Percentiles rank a stretch among this genome's conserved stretches.
phyloP scores from a whole-genome alignment of 495 filamentous ascomycete species.

The Friedmanniomyces simplex region DNA sequence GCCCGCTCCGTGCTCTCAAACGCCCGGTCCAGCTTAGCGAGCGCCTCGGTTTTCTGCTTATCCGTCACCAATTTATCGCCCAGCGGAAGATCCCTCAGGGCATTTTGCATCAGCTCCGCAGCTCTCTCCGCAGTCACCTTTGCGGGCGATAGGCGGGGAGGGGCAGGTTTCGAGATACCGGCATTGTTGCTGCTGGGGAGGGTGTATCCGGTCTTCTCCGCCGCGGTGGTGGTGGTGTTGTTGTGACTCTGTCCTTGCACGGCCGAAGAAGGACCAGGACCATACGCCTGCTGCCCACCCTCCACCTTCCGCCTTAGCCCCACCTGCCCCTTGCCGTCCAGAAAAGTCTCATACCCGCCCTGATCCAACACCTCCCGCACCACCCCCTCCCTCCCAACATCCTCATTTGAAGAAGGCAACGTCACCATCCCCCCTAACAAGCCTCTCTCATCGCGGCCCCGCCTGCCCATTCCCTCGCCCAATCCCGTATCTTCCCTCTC shows the following conservation, averaged over 20 bases:
- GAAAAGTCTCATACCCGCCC: conserved; percentile 34
- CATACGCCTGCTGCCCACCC: neutral
- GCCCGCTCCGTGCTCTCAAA: conserved; percentile 25
- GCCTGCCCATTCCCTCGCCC: neutral
- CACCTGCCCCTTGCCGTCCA: conserved; percentile 31
- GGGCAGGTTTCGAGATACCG: neutral
- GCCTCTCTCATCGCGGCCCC: neutral
- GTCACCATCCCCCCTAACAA: neutral
- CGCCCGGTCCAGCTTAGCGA: conserved; percentile 28
- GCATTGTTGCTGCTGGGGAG: neutral
- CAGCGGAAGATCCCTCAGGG: conserved; percentile 26
- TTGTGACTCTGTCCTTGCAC: neutral
- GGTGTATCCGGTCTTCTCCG: neutral
- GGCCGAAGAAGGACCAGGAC: neutral
- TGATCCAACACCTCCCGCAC: conserved; percentile 32
- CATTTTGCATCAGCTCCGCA: conserved; percentile 28
- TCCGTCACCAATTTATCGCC: conserved; percentile 19
- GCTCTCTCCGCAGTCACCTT: conserved; percentile 21
- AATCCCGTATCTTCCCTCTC: neutral
- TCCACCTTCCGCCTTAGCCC: conserved; percentile 23
- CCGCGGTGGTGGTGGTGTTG: neutral
- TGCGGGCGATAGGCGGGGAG: neutral
- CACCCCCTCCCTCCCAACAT: conserved; percentile 11
- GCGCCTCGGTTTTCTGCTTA: conserved; percentile 26
- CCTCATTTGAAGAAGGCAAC: neutral